phyloP scores from a whole-genome alignment of 345 rosid genomes.

The Salix brachista region DNA sequence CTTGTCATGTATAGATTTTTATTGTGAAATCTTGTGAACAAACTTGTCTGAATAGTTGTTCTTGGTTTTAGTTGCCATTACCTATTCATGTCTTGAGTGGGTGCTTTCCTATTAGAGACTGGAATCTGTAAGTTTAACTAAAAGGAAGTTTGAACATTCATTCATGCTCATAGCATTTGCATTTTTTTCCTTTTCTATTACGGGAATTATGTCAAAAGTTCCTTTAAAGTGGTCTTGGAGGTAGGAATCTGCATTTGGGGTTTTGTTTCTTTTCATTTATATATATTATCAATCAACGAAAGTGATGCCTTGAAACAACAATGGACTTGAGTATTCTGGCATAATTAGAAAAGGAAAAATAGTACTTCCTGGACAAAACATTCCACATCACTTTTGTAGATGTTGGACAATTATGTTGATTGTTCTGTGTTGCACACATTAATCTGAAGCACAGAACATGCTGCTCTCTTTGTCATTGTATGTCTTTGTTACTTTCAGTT shows the following conservation, averaged over 20 bases:
- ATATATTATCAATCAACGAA: neutral
- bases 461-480: no score
- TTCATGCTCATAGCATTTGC: neutral
- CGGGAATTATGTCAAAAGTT: neutral
- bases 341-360: neutral
- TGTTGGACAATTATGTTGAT: neutral
- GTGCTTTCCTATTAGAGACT: neutral
- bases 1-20: constrained; percentile 1
- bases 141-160: neutral
- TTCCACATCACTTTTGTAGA: neutral
- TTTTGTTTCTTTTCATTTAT: neutral
- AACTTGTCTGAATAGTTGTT: neutral
- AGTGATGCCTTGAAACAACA: neutral
- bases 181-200: neutral
- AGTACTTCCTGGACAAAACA: neutral
- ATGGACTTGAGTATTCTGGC: neutral
- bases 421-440: no score
- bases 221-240: neutral
- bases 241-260: neutral
- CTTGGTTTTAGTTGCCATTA: neutral
- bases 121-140: neutral
- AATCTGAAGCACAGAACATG: no score
- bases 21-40: neutral
- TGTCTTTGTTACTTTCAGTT: no score
- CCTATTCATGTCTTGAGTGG: neutral